phyloP scores from a whole-genome alignment of 164 flowering plant genomes.

The Vitis cinerea region DNA sequence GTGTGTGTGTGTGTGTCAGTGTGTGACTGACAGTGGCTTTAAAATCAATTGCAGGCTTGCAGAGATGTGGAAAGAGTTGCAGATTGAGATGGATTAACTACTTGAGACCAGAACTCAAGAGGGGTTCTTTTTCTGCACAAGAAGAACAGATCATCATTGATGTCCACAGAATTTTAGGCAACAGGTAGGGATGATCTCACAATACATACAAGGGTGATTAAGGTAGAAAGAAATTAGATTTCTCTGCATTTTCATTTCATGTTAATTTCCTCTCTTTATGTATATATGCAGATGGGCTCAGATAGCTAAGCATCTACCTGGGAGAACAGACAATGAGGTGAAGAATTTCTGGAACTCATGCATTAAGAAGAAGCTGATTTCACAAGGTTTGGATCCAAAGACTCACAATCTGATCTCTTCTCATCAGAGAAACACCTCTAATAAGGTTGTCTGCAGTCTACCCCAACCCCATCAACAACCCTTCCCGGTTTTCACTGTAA shows the following conservation, averaged over 20 bases:
- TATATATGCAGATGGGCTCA: constrained; percentile 53
- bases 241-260: constrained; percentile 1
- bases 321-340: constrained; percentile 71
- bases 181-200: constrained; percentile 18
- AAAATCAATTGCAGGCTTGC: constrained; percentile 23
- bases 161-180: constrained; percentile 33
- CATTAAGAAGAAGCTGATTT: constrained; percentile 63
- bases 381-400: constrained; percentile 66
- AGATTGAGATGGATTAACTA: constrained; percentile 44
- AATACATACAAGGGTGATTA: neutral
- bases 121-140: constrained; percentile 27
- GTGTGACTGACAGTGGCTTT: neutral
- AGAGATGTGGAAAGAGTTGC: constrained; percentile 44
- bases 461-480: constrained; percentile 3
- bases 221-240: neutral
- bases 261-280: neutral
- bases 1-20: neutral
- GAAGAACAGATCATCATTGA: constrained; percentile 38
- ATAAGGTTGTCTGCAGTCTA: constrained; percentile 7
- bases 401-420: constrained; percentile 51
- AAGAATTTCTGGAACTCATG: constrained; percentile 75
- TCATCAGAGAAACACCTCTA: constrained; percentile 11
- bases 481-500: constrained; percentile 4
- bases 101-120: constrained; percentile 34
- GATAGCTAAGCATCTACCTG: constrained; percentile 67